Evolutionary conservation across 192 early-diverging fungal genomes (phyloP), one percentile per base, ranked within the genome.

Genomic region (Gigaspora rosea): DNA sequence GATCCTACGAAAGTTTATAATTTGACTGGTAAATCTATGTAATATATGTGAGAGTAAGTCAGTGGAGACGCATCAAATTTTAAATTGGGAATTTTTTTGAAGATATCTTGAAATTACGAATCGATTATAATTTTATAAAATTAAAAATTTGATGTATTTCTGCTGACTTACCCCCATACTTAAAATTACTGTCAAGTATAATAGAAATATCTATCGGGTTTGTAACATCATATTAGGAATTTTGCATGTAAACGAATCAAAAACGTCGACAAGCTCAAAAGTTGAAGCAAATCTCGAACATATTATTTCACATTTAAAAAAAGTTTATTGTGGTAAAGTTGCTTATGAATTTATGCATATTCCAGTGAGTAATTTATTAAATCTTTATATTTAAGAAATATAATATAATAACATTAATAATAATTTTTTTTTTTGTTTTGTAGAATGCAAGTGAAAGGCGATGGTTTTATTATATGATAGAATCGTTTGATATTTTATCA

Each of bases 281-380:
- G 83, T 82, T 33, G 83, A 90, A 54, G 92, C 90, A 22, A 86
- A 85, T 18, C 81, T 94, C 32, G 85, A 89, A 48, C 84, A 88
- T 58, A 92, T 98, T 63, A 52, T 93, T 65, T 66, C 83, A 64
- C 91, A 95, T 74, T 86, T 98, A 20, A 84, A 89, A 52, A 82
- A 85, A 49, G 86, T 86, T 3, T 95, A 95, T 78, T 92, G 91
- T 79, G 92, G 91, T 18, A 88, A 90, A 54, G 94, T 97, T 71
- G 97, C 95, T 13, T 97, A 94, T 80, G 97, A 98, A 86, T 98
- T 97, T 87, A 89, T 87, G 80, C 97, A 98, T 77, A 90, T 97
- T 58, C 95, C 96, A 0, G 92, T 92, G 85, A 52, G 84, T 13
- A 57, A 16, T 15, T 8, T 4, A 51, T 64, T 35, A 9, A 35